Conservation (phyloP, 2,329 filamentous ascomycete species). For the Aspergillus neoniger region DNA sequence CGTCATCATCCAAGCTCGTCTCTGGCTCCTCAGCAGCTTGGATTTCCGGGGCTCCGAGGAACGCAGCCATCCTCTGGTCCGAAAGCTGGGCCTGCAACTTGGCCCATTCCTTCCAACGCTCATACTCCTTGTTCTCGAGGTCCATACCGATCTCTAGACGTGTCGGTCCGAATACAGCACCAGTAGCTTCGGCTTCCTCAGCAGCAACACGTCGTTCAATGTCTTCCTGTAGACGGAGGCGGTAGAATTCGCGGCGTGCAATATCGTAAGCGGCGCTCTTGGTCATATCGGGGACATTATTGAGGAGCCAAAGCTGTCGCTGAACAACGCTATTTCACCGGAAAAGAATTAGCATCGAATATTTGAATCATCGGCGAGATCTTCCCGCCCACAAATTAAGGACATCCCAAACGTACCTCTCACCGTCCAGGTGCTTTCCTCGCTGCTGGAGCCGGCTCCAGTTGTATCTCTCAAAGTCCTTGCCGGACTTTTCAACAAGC, state of each 20-base stretch:
- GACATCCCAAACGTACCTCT: slow-evolving; percentile 62
- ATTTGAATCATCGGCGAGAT: not conserved
- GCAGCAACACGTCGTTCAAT: slow-evolving; percentile 77
- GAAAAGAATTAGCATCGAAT: slow-evolving; percentile 17
- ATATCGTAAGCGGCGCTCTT: slow-evolving; percentile 77
- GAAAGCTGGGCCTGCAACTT: slow-evolving; percentile 52
- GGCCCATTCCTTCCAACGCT: slow-evolving; percentile 85
- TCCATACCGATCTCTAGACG: slow-evolving; percentile 75
- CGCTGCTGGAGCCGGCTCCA: slow-evolving; percentile 79
- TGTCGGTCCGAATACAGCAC: slow-evolving; percentile 83
- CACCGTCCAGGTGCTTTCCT: slow-evolving; percentile 76
- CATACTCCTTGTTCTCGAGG: slow-evolving; percentile 76
- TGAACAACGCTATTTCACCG: slow-evolving; percentile 73
- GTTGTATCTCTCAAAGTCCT: slow-evolving; percentile 72
- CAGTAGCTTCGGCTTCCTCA: slow-evolving; percentile 83
- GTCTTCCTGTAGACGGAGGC: slow-evolving; percentile 76
- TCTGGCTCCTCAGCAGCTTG: slow-evolving; percentile 37
- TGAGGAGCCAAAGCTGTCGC: slow-evolving; percentile 82
- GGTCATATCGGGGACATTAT: slow-evolving; percentile 60
- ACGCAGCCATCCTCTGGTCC: slow-evolving; percentile 51
- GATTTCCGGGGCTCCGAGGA: slow-evolving; percentile 42
- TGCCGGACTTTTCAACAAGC: slow-evolving; percentile 81
- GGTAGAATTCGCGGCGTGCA: slow-evolving; percentile 88
- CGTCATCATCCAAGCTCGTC: slow-evolving; percentile 24
- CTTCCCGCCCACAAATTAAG: not conserved